phyloP scores from a whole-genome alignment of 257 asterid species.

The Lithospermum erythrorhizon region DNA sequence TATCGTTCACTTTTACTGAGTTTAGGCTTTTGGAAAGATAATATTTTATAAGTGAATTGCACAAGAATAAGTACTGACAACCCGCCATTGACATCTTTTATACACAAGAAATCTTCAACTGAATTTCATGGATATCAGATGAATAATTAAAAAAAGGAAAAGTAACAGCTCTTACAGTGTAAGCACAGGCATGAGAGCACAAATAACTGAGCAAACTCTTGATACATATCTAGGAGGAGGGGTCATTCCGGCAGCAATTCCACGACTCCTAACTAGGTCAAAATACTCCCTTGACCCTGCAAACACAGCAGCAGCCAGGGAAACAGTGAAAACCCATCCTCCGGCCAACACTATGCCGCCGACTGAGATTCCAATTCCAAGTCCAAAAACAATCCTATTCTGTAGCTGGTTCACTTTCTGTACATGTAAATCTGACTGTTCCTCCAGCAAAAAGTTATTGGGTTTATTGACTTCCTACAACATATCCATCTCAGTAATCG shows the following conservation, averaged over 20 bases:
- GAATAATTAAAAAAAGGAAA: slow-evolving; percentile 1
- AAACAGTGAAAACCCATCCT: slow-evolving; percentile 78
- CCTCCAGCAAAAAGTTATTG: slow-evolving; percentile 27
- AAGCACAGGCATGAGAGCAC: slow-evolving; percentile 71
- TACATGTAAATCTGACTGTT: slow-evolving; percentile 20
- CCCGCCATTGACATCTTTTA: background rate
- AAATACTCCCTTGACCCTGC: slow-evolving; percentile 82
- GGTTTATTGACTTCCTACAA: slow-evolving; percentile 62
- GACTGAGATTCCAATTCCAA: slow-evolving; percentile 65
- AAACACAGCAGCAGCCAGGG: slow-evolving; percentile 72
- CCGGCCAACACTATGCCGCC: slow-evolving; percentile 95
- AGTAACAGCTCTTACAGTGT: slow-evolving; percentile 67
- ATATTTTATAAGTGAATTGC: background rate
- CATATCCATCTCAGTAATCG: slow-evolving; percentile 25
- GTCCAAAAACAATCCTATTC: slow-evolving; percentile 79
- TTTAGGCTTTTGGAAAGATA: background rate
- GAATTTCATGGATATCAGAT: background rate
- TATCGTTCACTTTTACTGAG: background rate
- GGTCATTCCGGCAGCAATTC: slow-evolving; percentile 92
- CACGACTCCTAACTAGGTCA: slow-evolving; percentile 93
- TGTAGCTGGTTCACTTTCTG: slow-evolving; percentile 55
- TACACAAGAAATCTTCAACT: background rate
- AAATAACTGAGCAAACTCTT: slow-evolving; percentile 75
- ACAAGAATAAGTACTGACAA: background rate
- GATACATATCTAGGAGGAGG: slow-evolving; percentile 94